A percentile compares a stretch with the other conserved stretches of the same genome.
phyloP scores from a whole-genome alignment of 2,329 filamentous ascomycete species.

The Calonectria montana region DNA sequence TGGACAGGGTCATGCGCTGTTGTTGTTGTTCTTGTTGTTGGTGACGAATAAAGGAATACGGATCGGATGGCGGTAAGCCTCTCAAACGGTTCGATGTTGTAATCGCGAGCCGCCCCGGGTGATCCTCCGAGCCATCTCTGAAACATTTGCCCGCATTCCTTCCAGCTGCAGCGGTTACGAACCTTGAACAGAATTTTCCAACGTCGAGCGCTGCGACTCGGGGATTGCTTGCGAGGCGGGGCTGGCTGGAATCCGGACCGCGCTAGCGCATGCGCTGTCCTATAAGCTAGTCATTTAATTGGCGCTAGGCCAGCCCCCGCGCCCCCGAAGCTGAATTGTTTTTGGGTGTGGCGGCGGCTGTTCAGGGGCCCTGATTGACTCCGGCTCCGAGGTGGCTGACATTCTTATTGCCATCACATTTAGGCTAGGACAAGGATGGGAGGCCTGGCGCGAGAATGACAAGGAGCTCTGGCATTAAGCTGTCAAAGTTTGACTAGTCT shows the following conservation, averaged over 20 bases:
- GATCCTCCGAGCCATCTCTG: neutral
- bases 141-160: slow-evolving; percentile 1
- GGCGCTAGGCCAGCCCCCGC: neutral
- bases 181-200: neutral
- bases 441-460: neutral
- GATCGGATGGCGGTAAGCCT: neutral
- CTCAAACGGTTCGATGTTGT: neutral
- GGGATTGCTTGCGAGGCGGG: neutral
- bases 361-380: neutral
- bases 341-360: slow-evolving; percentile 6
- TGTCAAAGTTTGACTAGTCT: neutral
- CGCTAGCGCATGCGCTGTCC: neutral
- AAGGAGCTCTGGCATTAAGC: neutral
- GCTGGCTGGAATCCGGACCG: neutral
- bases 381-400: neutral
- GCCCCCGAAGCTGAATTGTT: neutral
- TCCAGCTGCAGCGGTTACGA: neutral
- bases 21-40: too few species aligned
- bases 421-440: neutral
- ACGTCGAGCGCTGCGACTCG: neutral
- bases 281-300: neutral
- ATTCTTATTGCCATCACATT: neutral
- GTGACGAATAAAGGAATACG: neutral
- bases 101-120: neutral
- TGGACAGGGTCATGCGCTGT: too few species aligned